Percentiles rank a stretch among this genome's conserved stretches.
Evolutionary conservation across 306 rosid genomes (phyloP).

Genomic region (Trichosanthes cucumerina): DNA sequence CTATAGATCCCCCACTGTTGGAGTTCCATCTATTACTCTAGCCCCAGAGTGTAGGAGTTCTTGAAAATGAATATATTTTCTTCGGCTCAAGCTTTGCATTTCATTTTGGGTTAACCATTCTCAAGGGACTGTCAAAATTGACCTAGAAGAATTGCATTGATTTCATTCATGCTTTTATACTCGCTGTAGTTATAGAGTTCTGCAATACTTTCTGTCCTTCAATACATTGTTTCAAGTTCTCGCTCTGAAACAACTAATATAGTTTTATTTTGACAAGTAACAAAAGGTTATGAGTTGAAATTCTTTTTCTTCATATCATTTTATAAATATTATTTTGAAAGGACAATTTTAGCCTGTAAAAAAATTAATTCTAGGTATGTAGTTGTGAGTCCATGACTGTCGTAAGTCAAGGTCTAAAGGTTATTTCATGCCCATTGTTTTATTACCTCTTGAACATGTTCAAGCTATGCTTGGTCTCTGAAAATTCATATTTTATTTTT

Average conservation of each 20-base stretch:
- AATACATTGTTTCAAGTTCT: background rate
- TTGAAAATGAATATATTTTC: background rate
- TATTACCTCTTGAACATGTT: background rate
- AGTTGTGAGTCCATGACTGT: background rate
- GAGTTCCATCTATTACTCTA: background rate
- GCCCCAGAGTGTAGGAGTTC: background rate
- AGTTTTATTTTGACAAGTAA: background rate
- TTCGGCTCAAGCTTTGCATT: background rate
- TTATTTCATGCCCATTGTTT: background rate
- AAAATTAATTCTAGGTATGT: background rate
- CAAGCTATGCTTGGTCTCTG: background rate
- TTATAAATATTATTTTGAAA: background rate
- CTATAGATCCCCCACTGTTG: background rate
- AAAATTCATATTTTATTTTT: background rate
- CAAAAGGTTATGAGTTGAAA: background rate
- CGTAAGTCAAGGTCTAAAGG: background rate
- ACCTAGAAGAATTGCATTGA: background rate
- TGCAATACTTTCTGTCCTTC: background rate
- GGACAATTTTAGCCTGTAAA: background rate
- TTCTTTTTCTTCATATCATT: background rate
- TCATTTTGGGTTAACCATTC: background rate
- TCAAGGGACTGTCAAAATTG: background rate
- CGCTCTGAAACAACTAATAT: background rate
- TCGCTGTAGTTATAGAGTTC: background rate
- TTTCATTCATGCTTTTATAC: background rate